Conservation (phyloP, 805 yeast species). For the Candida morakotiae region DNA sequence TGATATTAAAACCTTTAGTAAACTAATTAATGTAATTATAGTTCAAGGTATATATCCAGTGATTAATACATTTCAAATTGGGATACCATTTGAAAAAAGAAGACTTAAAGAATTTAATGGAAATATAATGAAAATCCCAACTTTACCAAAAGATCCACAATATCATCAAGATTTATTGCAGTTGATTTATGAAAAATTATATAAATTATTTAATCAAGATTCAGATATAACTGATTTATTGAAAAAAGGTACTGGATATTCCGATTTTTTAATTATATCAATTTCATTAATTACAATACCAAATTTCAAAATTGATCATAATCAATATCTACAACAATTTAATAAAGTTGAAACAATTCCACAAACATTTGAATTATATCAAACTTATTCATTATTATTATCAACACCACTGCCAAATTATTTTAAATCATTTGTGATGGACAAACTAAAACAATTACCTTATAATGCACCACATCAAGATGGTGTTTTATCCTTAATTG, state of each 20-base stretch:
- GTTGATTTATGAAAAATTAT: constrained; percentile 28
- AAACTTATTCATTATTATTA: constrained; percentile 55
- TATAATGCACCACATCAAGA: constrained; percentile 46
- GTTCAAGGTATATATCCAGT: constrained; percentile 70
- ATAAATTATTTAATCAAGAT: constrained; percentile 28
- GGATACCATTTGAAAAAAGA: constrained; percentile 63
- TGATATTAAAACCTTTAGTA: constrained; percentile 74
- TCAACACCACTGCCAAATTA: constrained; percentile 44
- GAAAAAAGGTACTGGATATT: constrained; percentile 61
- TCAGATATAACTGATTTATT: constrained; percentile 53
- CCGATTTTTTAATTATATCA: constrained; percentile 52
- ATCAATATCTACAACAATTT: constrained; percentile 11
- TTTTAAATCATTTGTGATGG: constrained; percentile 45
- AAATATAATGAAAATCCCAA: constrained; percentile 20
- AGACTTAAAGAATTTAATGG: constrained; percentile 45
- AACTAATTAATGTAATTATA: constrained; percentile 58
- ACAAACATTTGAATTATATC: constrained; percentile 66
- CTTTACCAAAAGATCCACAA: constrained; percentile 7
- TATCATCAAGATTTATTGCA: constrained; percentile 18
- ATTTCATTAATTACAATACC: constrained; percentile 41
- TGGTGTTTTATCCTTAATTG: constrained; percentile 74
- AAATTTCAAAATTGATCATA: constrained; percentile 11
- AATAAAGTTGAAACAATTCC: constrained; percentile 35
- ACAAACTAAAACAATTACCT: constrained; percentile 51
- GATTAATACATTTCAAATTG: constrained; percentile 48